Evolutionary conservation across 1,284 basidiomycete genomes (phyloP).

Genomic region (Megacollybia platyphylla): DNA sequence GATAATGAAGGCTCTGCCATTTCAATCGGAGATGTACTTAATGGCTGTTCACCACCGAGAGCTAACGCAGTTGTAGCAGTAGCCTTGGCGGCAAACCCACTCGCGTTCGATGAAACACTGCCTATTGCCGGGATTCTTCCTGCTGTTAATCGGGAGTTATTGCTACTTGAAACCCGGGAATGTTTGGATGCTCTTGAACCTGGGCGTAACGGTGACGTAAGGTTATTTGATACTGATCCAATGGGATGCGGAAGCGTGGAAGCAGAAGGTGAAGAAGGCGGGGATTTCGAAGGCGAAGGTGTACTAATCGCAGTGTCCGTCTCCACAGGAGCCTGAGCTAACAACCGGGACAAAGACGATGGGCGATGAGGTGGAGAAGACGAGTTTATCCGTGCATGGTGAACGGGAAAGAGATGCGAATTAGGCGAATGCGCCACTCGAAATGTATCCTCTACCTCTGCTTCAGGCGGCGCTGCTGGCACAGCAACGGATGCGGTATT

Average conservation of each 20-base stretch:
- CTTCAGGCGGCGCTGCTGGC: slow-evolving; percentile 43
- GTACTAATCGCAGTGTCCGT: slow-evolving; percentile 17
- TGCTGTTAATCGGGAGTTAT: slow-evolving; percentile 29
- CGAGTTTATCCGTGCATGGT: slow-evolving; percentile 46
- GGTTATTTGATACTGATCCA: slow-evolving; percentile 16
- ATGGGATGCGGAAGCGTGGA: slow-evolving; percentile 9
- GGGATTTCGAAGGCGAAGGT: slow-evolving; percentile 17
- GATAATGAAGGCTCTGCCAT: slow-evolving; percentile 12
- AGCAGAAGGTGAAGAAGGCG: slow-evolving; percentile 19
- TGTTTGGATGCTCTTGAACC: slow-evolving; percentile 55
- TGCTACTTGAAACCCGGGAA: slow-evolving; percentile 38
- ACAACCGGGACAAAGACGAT: slow-evolving; percentile 60
- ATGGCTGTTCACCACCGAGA: slow-evolving; percentile 26
- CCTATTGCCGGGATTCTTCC: slow-evolving; percentile 45
- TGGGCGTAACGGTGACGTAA: slow-evolving; percentile 46
- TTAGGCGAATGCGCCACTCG: slow-evolving; percentile 45
- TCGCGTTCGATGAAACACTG: slow-evolving; percentile 18
- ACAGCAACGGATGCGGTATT: slow-evolving; percentile 12
- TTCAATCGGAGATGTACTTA: slow-evolving; percentile 27
- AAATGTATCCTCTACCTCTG: slow-evolving; percentile 58
- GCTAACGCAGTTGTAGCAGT: slow-evolving; percentile 53
- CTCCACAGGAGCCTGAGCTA: slow-evolving; percentile 55
- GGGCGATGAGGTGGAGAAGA: slow-evolving; percentile 51
- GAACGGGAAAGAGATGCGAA: slow-evolving; percentile 48
- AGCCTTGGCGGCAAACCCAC: slow-evolving; percentile 32